A percentile compares a stretch with the other conserved stretches of the same genome.
These are phyloP conservation scores for Leishmania mexicana DNA, from an alignment of 208 protist species.

Conservation along the genomic window DNA sequence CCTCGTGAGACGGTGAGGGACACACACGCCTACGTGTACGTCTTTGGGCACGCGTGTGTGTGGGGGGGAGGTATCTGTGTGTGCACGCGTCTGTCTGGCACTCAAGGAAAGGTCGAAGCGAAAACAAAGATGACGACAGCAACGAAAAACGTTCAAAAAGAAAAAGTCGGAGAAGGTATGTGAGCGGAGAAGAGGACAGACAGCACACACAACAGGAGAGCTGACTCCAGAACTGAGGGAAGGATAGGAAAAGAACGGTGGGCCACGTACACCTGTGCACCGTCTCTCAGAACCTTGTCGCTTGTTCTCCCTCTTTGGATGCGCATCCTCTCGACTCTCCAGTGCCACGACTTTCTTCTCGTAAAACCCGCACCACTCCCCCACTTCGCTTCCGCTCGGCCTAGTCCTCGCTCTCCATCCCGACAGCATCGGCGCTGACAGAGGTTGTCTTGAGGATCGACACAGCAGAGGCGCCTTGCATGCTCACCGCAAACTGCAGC, in stretches of 20 bases:
- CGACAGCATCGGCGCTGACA: conserved; percentile 19
- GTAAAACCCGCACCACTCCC: not conserved
- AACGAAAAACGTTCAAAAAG: not conserved
- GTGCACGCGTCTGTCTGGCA: not conserved
- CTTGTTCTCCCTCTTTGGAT: not conserved
- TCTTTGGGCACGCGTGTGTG: not conserved
- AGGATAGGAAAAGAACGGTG: not conserved
- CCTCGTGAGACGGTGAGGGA: not conserved
- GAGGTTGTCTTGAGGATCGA: conserved; percentile 46
- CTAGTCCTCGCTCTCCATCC: conserved; percentile 22
- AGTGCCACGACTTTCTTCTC: not conserved
- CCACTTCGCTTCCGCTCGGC: not conserved
- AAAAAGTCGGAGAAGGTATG: not conserved
- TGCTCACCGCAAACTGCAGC: conserved; percentile 83
- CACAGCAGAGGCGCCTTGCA: conserved; percentile 75
- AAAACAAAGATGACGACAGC: conserved; percentile 6
- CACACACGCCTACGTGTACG: not conserved
- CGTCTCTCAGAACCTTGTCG: not conserved
- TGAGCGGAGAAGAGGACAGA: conserved; percentile 6
- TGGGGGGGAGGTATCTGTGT: not conserved
- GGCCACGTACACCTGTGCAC: not conserved
- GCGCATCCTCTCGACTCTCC: not conserved
- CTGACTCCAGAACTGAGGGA: not conserved
- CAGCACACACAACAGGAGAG: not conserved
- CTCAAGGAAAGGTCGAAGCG: not conserved